A percentile compares a stretch with the other conserved stretches of the same genome.
Conservation (phyloP, 805 yeast genomes). For the Ascoidea tarda region DNA sequence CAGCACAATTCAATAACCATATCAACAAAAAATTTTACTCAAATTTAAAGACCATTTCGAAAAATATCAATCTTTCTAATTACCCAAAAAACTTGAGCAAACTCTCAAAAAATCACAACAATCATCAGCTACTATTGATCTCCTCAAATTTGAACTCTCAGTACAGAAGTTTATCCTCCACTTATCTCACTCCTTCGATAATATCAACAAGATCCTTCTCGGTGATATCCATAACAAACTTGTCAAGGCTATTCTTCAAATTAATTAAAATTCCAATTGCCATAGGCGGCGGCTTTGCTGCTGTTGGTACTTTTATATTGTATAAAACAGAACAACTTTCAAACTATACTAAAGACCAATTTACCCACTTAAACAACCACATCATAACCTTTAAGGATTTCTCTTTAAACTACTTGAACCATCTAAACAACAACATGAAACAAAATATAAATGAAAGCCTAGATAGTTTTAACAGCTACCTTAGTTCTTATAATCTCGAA, state of each 20-base stretch:
- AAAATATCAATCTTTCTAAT: too few species aligned
- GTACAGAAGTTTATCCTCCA: too few species aligned
- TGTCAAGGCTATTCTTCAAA: constrained; percentile 41
- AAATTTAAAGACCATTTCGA: too few species aligned
- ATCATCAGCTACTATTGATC: too few species aligned
- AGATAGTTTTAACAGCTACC: constrained; percentile 15
- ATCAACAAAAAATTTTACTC: too few species aligned
- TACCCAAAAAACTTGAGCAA: too few species aligned
- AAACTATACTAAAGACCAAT: constrained; percentile 49
- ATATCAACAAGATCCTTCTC: too few species aligned
- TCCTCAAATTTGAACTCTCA: too few species aligned
- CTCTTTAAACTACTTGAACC: constrained; percentile 13
- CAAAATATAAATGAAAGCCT: constrained; percentile 9
- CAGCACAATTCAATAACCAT: too few species aligned
- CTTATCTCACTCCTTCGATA: too few species aligned
- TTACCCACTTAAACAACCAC: constrained; percentile 47
- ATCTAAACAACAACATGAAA: constrained; percentile 17
- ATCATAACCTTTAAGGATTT: constrained; percentile 39
- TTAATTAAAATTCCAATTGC: constrained; percentile 59
- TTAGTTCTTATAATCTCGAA: constrained; percentile 14
- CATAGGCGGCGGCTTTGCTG: constrained; percentile 83
- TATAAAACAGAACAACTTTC: constrained; percentile 87
- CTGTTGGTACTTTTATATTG: constrained; percentile 86
- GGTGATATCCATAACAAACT: constrained; percentile 11
- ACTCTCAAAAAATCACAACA: too few species aligned